Base-by-base conservation (phyloP, 495 filamentous ascomycete species). In the Lasiosphaeria ovina region DNA sequence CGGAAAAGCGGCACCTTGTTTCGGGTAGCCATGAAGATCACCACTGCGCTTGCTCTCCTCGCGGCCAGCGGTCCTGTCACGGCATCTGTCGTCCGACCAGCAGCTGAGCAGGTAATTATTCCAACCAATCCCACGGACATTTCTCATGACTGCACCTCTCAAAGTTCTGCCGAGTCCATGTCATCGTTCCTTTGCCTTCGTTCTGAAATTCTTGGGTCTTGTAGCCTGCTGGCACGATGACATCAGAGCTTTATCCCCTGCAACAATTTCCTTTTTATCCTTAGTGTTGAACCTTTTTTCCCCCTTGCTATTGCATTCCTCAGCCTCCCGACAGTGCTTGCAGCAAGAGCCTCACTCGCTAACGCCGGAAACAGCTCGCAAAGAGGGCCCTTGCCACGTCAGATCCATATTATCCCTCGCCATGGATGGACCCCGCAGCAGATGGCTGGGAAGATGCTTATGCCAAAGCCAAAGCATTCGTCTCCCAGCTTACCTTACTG, bases 381-480 rank as follows among this genome's bases (percentile, higher is more conserved):
- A 66, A 70, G 49, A 61, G 65, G 36, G 55, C 56, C 54, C 68
- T 76, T 31, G 66, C 68, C 12, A 52, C 44, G 32, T 81, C 79
- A 0, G 71, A 71, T 44, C 91, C 92, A 6, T 83, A 78, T 66
- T 97, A 96, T 69, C 92, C 92, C 8, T 90, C 89, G 9, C 91
- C 92, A 75, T 93, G 93, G 89, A 85, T 84, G 76, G 80, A 84
- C 62, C 79, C 81, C 53, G 82, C 85, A 35, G 81, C 86, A 6
- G 85, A 81, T 49, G 87, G 85, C 38, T 96, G 92, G 92, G 79
- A 83, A 44, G 86, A 87, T 4, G 90, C 91, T 10, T 92, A 96
- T 69, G 73, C 70, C 38, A 88, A 91, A 65, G 92, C 92, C 5
- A 83, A 83, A 61, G 81, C 77, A 0, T 93, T 96, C 61, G 92